A percentile compares a stretch with the other conserved stretches of the same genome.
Evolutionary conservation across 192 early-diverging fungal species (phyloP).

Genomic region (Coemansia sp.): DNA sequence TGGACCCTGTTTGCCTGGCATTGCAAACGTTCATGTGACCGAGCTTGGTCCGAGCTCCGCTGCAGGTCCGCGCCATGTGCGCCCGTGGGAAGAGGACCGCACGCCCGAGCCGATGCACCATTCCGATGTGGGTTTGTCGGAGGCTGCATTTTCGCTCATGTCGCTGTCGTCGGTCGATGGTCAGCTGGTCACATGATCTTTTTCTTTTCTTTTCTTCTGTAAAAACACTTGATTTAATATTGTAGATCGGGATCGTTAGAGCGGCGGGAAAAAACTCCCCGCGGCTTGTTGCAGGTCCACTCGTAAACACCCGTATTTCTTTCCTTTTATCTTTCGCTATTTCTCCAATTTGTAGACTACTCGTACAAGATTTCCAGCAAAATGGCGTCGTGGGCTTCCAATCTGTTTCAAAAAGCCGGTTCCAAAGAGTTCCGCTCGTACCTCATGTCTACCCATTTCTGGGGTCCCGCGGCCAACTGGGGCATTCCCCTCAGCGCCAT

Average conservation of each 20-base stretch:
- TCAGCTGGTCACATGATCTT: constrained; percentile 8
- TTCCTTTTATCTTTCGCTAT: neutral
- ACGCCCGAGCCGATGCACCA: neutral
- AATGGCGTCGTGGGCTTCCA: constrained; percentile 54
- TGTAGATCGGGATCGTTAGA: no score
- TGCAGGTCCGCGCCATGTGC: constrained; percentile 23
- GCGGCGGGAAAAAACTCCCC: no score
- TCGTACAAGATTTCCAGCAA: neutral
- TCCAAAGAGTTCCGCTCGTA: constrained; percentile 69
- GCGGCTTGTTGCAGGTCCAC: no score
- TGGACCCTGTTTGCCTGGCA: constrained; percentile 1
- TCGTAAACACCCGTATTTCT: neutral
- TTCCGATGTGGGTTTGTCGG: constrained; percentile 26
- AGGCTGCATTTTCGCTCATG: constrained; percentile 55
- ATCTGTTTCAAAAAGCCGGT: constrained; percentile 55
- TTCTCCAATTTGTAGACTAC: neutral
- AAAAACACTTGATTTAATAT: neutral
- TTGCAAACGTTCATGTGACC: constrained; percentile 11
- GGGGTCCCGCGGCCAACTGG: constrained; percentile 77
- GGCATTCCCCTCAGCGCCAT: constrained; percentile 95
- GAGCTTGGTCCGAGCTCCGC: neutral
- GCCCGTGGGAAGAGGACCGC: constrained; percentile 43
- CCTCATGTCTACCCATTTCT: constrained; percentile 64
- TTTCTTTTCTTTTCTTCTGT: neutral
- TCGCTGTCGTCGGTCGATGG: constrained; percentile 28